Evolutionary conservation across 768 basidiomycete species (phyloP).

Genomic region (Naganishia onofrii): DNA sequence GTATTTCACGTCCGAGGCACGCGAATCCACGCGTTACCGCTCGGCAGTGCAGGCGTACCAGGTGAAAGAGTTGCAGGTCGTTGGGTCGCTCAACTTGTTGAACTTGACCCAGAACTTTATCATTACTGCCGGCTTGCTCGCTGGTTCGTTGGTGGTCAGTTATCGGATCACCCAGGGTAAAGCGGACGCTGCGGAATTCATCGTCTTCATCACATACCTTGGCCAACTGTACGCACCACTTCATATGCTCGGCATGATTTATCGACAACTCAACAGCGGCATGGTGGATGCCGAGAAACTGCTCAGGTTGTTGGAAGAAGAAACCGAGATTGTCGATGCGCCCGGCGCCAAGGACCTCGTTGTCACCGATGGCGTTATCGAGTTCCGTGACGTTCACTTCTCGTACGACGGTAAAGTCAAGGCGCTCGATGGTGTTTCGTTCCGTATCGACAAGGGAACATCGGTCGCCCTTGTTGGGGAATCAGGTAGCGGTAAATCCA

Average conservation of each 20-base stretch:
- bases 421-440: constrained; percentile 73
- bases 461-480: constrained; percentile 75
- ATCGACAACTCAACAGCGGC: constrained; percentile 57
- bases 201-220: constrained; percentile 78
- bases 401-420: constrained; percentile 62
- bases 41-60: constrained; percentile 75
- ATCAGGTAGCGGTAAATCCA: constrained; percentile 59
- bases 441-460: constrained; percentile 80
- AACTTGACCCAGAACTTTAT: constrained; percentile 62
- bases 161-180: constrained; percentile 62
- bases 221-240: constrained; percentile 72
- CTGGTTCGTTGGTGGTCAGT: constrained; percentile 78
- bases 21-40: constrained; percentile 69
- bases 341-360: constrained; percentile 71
- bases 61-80: constrained; percentile 68
- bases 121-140: constrained; percentile 66
- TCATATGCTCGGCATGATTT: constrained; percentile 63
- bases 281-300: constrained; percentile 81
- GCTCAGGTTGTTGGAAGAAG: constrained; percentile 67
- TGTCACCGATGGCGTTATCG: constrained; percentile 72
- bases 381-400: constrained; percentile 86
- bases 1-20: constrained; percentile 80
- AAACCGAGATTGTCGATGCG: constrained; percentile 77
- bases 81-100: constrained; percentile 69
- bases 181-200: constrained; percentile 63